Base-by-base conservation (phyloP, 768 basidiomycete genomes). In the Coprinopsis sp. region DNA sequence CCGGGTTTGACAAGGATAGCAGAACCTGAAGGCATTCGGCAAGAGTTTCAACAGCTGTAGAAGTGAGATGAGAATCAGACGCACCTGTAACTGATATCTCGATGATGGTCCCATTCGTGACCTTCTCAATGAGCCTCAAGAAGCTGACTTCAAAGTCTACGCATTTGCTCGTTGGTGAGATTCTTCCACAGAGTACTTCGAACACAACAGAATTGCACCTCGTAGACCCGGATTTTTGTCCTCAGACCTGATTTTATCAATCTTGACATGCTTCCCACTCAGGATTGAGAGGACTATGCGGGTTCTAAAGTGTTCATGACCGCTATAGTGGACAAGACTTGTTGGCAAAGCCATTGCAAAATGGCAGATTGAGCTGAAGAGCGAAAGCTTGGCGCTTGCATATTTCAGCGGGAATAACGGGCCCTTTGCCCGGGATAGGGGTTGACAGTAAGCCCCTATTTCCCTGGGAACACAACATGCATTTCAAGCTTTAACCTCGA, bases 181-280 rank as follows among this genome's bases (percentile, higher is more conserved):
- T n/a, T n/a, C n/a, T n/a, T n/a, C n/a, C n/a, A n/a, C n/a, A n/a
- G n/a, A n/a, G n/a, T 25, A 37, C 30, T 7, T 37, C 42, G 34
- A 50, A 40, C 36, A 44, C 33, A 39, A 30, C 12, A 36, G 30
- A 25, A 28, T 47, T 69, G 37, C 47, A 91, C 91, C 91, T 77
- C 82, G 71, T n/a, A 99, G 67, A 62, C 96, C 96, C 21, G 95
- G 94, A 63, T 98, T 87, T 58, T 92, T 92, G 66, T 97, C 93
- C 25, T 91, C 82, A 1, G 89, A 71, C 22, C 96, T 82, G 49
- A 99, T 96, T 54, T 81, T 84, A 58, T 92, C 84, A 31, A 98
- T 87, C 46, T 81, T 77, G 3, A 95, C 78, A 33, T 84, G 70
- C 56, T 87, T 89, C 42, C 94, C 91, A 39, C 90, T 92, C 29